Conservation (phyloP, 2,329 filamentous ascomycete species). For the Tolypocladium tropicale region DNA sequence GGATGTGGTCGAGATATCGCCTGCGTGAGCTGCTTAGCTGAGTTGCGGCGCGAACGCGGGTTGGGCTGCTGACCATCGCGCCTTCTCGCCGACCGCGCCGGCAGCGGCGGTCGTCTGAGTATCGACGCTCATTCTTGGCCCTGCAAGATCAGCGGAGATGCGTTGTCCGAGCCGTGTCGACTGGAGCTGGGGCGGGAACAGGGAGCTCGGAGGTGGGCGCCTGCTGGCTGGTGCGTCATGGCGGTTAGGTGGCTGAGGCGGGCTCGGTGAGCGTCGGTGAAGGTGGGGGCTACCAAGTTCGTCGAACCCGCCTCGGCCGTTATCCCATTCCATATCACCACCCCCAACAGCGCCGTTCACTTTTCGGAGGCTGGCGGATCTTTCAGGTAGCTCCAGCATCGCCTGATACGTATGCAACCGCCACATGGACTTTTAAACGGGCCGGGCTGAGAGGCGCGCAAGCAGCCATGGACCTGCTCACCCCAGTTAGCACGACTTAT, state of each 20-base stretch:
- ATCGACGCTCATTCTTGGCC: slow-evolving; percentile 14
- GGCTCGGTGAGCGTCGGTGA: slow-evolving; percentile 21
- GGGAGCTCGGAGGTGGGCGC: background rate
- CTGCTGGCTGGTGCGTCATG: background rate
- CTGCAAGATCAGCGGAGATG: background rate
- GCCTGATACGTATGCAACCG: background rate
- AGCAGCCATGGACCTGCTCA: slow-evolving; percentile 43
- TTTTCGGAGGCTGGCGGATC: background rate
- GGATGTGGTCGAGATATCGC: slow-evolving; percentile 75
- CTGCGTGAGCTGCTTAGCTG: slow-evolving; percentile 30
- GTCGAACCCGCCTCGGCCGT: background rate
- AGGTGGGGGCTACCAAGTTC: slow-evolving; percentile 16
- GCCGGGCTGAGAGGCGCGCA: background rate
- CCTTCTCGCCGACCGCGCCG: slow-evolving; percentile 13
- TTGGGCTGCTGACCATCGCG: slow-evolving; percentile 21
- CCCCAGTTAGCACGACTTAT: slow-evolving; percentile 42
- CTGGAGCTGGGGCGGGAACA: background rate
- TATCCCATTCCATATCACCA: background rate
- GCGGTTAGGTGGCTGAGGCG: background rate
- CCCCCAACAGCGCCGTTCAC: background rate
- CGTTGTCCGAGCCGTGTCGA: background rate
- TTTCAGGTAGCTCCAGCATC: background rate
- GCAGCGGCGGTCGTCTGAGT: slow-evolving; percentile 6
- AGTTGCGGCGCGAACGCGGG: background rate
- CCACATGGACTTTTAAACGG: background rate